These are phyloP conservation scores for Globisporangium carolinianum DNA, from an alignment of 352 stramenopile genomes.

Conservation along the genomic window DNA sequence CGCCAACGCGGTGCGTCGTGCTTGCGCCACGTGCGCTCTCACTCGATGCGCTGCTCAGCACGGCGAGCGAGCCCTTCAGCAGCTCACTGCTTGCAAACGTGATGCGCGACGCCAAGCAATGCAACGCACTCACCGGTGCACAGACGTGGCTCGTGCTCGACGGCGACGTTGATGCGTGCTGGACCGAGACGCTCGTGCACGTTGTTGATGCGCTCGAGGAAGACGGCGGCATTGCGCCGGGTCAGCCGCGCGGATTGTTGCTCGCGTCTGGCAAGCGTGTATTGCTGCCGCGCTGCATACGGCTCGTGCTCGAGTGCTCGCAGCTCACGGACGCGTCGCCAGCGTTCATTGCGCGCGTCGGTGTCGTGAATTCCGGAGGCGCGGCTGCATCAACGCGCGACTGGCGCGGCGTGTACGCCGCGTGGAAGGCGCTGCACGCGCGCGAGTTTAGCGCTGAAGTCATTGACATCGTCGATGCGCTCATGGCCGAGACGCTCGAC, in stretches of 20 bases:
- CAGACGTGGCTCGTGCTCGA: conserved; percentile 68
- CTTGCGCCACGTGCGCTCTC: conserved; percentile 35
- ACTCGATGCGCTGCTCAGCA: conserved; percentile 24
- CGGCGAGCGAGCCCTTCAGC: conserved; percentile 8
- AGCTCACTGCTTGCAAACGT: conserved; percentile 33
- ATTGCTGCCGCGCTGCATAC: conserved; percentile 23
- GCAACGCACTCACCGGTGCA: conserved; percentile 9
- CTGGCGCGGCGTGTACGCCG: conserved; percentile 26
- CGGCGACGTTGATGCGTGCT: conserved; percentile 35
- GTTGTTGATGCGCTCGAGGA: conserved; percentile 18
- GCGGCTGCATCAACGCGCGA: not conserved
- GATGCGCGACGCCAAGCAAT: conserved; percentile 38
- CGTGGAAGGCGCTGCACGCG: conserved; percentile 34
- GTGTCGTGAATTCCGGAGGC: conserved; percentile 28
- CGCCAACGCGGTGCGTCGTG: conserved; percentile 20
- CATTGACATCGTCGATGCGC: conserved; percentile 33
- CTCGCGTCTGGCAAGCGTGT: conserved; percentile 33
- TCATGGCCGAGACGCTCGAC: conserved; percentile 38
- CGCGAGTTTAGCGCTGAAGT: conserved; percentile 21
- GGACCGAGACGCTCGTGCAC: conserved; percentile 45
- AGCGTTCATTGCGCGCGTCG: conserved; percentile 40
- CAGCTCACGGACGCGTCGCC: conserved; percentile 37
- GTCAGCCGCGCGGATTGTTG: conserved; percentile 20
- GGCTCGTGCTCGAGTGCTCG: conserved; percentile 50
- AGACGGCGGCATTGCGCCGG: not conserved